A percentile compares a stretch with the other conserved stretches of the same genome.
Evolutionary conservation across 441 rosid genomes (phyloP).

Genomic region (Erodium trifolium): DNA sequence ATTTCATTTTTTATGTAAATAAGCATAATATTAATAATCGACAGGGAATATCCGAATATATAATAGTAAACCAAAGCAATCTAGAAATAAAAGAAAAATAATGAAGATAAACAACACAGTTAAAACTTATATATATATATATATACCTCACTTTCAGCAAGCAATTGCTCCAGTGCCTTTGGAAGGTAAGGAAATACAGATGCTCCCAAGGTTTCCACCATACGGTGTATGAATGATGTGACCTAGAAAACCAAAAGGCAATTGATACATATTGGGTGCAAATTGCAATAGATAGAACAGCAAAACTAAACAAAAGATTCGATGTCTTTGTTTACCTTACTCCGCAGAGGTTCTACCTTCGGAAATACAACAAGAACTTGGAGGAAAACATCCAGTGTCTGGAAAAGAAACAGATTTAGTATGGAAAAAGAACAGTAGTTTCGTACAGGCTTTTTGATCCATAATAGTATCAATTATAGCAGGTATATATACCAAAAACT

Average conservation of each 20-base stretch:
- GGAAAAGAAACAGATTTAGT: conserved; percentile 8
- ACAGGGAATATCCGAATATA: not conserved
- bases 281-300: not conserved
- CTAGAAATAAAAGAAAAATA: not conserved
- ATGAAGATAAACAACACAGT: not conserved
- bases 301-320: conserved; percentile 11
- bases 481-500: not conserved
- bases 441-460: not conserved
- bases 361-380: conserved; percentile 23
- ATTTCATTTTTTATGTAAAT: not conserved
- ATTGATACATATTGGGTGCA: not conserved
- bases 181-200: conserved; percentile 26
- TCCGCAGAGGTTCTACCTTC: conserved; percentile 22
- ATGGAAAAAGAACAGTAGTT: not conserved
- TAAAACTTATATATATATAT: not conserved
- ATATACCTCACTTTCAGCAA: conserved; percentile 80
- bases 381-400: conserved; percentile 27
- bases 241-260: conserved; percentile 15
- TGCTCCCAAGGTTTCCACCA: conserved; percentile 28
- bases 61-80: not conserved
- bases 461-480: not conserved
- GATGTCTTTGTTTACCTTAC: conserved; percentile 22
- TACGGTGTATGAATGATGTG: conserved; percentile 26
- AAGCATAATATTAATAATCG: not conserved
- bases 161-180: conserved; percentile 29